Base-by-base conservation (phyloP, 2,329 filamentous ascomycete genomes). In the Pyrenophora graminea region DNA sequence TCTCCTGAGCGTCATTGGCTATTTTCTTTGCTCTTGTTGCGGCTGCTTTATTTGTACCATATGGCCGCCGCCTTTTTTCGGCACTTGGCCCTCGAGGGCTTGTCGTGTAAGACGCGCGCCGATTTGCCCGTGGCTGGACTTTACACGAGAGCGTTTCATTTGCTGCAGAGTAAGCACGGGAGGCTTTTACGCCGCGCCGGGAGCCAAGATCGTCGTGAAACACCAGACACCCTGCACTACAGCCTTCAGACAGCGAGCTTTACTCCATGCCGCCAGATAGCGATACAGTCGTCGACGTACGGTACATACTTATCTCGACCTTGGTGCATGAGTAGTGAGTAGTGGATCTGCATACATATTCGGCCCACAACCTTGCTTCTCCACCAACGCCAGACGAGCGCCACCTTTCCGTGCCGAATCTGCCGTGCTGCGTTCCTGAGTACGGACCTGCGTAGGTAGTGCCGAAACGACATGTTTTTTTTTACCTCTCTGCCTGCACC, bases 141-240 rank as follows among this genome's bases (percentile, higher is more conserved):
- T 13, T 18, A 18, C 41, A 27, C 17, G 10, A 25, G 23, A 12
- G 30, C 39, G 31, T 48, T 36, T 45, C 42, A 45, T 39, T 23
- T 52, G 46, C 47, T 51, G 44, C 15, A 15, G 15, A 15, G 15
- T 32, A 27, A 55, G 40, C 46, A 27, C 42, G 42, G 50, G 30
- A 47, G 53, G 50, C 50, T 50, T 23, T 53, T 43, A 39, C 51
- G 51, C 47, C 39, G 43, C 37, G 23, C 40, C 44, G 48, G 33
- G 40, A 48, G 48, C 52, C 52, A 55, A 52, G 52, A 32, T 31
- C 5, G 32, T 36, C 25, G 38, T 53, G 47, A 53, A 53, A 55
- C 48, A 41, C 48, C 37, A 47, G 42, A 25, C 48, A 51, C 19
- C 27, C 47, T 51, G 51, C 48, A 40, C 43, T 45, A 45, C 12